Conservation (phyloP, 441 rosid genomes). For the Croton laevigatus region DNA sequence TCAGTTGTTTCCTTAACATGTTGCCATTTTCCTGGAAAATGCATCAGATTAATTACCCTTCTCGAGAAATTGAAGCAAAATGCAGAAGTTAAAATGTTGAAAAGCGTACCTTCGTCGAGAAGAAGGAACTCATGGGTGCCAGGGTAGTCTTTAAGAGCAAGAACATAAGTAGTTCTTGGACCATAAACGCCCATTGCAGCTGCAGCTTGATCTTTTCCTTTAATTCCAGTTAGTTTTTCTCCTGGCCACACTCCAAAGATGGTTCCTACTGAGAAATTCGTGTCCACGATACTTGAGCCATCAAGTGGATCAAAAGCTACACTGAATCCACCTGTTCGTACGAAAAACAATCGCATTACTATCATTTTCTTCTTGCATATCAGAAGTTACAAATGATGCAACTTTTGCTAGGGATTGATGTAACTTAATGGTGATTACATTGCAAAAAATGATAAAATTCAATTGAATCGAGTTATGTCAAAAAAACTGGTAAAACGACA, state of each 20-base stretch:
- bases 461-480: no score
- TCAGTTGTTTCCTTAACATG: slow-evolving; percentile 91
- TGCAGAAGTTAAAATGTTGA: background rate
- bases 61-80: background rate
- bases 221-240: slow-evolving; percentile 81
- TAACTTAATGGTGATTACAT: no score
- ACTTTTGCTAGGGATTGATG: no score
- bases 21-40: slow-evolving; percentile 83
- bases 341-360: background rate
- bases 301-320: slow-evolving; percentile 96
- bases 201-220: slow-evolving; percentile 90
- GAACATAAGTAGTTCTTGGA: slow-evolving; percentile 91
- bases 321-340: slow-evolving; percentile 79
- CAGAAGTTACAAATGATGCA: background rate
- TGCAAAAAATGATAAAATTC: no score
- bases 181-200: slow-evolving; percentile 99
- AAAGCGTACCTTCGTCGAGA: slow-evolving; percentile 80
- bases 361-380: background rate
- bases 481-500: no score
- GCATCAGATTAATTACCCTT: slow-evolving; percentile 12
- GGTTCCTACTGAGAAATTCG: slow-evolving; percentile 93
- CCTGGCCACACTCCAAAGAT: slow-evolving; percentile 99
- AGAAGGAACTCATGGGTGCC: slow-evolving; percentile 98
- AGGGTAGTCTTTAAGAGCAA: slow-evolving; percentile 78
- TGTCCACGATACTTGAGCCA: slow-evolving; percentile 91